phyloP scores from a whole-genome alignment of 805 yeast species.

The Suhomyces pyralidae region DNA sequence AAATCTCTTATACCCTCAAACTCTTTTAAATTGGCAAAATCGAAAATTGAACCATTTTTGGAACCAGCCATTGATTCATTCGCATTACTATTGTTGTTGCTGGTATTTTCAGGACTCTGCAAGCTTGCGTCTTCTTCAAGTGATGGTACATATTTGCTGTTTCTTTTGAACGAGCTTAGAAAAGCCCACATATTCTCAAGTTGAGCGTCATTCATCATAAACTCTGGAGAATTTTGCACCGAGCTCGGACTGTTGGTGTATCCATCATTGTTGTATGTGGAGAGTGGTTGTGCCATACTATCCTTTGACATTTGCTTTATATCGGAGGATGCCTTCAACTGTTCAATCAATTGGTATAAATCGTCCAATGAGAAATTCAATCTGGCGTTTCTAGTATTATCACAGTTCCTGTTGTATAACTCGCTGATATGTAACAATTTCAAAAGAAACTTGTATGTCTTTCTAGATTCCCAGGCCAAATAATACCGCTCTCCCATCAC shows the following conservation, averaged over 20 bases:
- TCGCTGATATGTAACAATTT: not conserved
- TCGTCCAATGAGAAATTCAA: not conserved
- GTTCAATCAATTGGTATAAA: not conserved
- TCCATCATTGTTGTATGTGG: not conserved
- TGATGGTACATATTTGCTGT: not conserved
- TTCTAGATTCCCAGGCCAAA: constrained; percentile 8
- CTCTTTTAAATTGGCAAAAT: not conserved
- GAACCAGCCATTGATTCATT: not conserved
- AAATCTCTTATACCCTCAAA: not conserved
- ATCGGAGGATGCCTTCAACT: not conserved
- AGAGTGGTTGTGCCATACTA: not conserved
- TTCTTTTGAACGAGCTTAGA: not conserved
- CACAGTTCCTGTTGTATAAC: not conserved
- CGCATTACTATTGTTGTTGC: not conserved
- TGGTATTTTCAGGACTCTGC: not conserved
- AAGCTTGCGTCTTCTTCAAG: not conserved
- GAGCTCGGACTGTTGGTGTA: not conserved
- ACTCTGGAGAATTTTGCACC: not conserved
- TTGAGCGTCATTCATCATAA: not conserved
- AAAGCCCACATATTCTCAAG: not conserved
- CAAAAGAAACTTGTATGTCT: not conserved
- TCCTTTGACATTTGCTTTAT: not conserved
- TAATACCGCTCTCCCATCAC: constrained; percentile 4
- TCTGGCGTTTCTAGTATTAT: not conserved
- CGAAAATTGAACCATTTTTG: not conserved